Evolutionary conservation across 2,329 filamentous ascomycete species (phyloP), one percentile per base, ranked within the genome.

Genomic region (Clonostachys byssicola): DNA sequence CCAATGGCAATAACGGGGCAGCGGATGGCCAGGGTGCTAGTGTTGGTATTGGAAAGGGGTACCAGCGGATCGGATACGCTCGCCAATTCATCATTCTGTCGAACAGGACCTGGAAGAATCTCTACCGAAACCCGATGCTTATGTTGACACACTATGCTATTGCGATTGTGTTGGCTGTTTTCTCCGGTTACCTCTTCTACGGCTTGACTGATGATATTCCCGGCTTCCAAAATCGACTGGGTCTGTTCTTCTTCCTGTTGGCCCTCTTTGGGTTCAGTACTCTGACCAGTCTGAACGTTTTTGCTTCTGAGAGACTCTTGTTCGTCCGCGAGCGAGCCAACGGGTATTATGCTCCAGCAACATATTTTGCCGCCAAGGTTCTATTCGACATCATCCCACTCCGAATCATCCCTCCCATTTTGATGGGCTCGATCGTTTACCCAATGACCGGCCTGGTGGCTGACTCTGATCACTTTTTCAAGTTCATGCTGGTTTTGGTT

Each of bases 111-210:
- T 99, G 92, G 92, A 91, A 88, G 61, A 99, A 99, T 61, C 77
- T 99, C 7, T 97, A 99, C 72, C 85, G 94, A 48, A 96, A 99
- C 64, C 94, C 94, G 2, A 92, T 97, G 81, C 74, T 99, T 50
- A 99, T 99, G 94, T 80, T 99, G 49, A 96, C 92, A 0, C 94
- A 99, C 68, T 99, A 97, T 62, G 94, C 94, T 36, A 97, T 96
- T 55, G 91, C 94, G 8, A 97, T 99, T 51, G 72, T 97, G 1
- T 80, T 99, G 6, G 94, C 92, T 2, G 92, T 97, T 6, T 87
- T 99, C 49, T 92, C 92, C 3, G 94, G 94, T 5, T 97, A 89
- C 67, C 78, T 99, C 12, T 99, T 97, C 73, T 99, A 97, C 58
- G 94, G 92, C 3, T 75, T 99, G 43, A 96, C 92, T 1, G 91